A percentile compares a stretch with the other conserved stretches of the same genome.
These are phyloP conservation scores for Dentipellis fragilis DNA, from an alignment of 768 basidiomycete genomes.

Conservation along the genomic window DNA sequence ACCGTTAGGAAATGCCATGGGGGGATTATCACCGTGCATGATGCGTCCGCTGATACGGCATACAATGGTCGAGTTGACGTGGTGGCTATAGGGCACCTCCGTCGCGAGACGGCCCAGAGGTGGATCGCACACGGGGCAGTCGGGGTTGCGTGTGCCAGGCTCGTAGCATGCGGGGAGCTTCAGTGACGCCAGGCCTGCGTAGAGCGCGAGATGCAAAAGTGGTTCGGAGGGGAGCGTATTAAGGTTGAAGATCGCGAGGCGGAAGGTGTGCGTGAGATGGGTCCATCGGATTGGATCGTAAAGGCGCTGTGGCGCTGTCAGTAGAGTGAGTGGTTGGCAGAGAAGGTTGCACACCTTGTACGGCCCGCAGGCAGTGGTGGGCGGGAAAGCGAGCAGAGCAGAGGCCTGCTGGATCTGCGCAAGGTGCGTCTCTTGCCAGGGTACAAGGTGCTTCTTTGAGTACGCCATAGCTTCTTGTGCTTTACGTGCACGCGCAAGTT, in stretches of 20 bases:
- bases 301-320: slow-evolving; percentile 43
- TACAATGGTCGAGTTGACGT: slow-evolving; percentile 92
- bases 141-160: slow-evolving; percentile 55
- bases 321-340: neutral
- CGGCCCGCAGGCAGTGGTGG: slow-evolving; percentile 59
- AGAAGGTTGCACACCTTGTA: slow-evolving; percentile 39
- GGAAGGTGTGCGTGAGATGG: slow-evolving; percentile 66
- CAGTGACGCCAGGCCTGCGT: slow-evolving; percentile 84
- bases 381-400: slow-evolving; percentile 64
- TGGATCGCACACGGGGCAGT: slow-evolving; percentile 87
- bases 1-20: slow-evolving; percentile 86
- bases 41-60: slow-evolving; percentile 86
- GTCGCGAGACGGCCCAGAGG: slow-evolving; percentile 67
- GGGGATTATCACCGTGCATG: slow-evolving; percentile 91
- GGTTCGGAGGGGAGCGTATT: slow-evolving; percentile 86
- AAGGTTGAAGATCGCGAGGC: slow-evolving; percentile 75
- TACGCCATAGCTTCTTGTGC: slow-evolving; percentile 75
- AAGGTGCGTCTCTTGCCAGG: slow-evolving; percentile 78
- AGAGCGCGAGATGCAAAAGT: slow-evolving; percentile 77
- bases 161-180: slow-evolving; percentile 82
- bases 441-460: slow-evolving; percentile 64
- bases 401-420: slow-evolving; percentile 68
- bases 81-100: slow-evolving; percentile 88
- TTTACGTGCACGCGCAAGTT: slow-evolving; percentile 64
- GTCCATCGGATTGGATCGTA: slow-evolving; percentile 79